Percentiles rank a stretch among this genome's conserved stretches.
phyloP scores from a whole-genome alignment of 2,329 filamentous ascomycete genomes.

The Monosporascus sp. region DNA sequence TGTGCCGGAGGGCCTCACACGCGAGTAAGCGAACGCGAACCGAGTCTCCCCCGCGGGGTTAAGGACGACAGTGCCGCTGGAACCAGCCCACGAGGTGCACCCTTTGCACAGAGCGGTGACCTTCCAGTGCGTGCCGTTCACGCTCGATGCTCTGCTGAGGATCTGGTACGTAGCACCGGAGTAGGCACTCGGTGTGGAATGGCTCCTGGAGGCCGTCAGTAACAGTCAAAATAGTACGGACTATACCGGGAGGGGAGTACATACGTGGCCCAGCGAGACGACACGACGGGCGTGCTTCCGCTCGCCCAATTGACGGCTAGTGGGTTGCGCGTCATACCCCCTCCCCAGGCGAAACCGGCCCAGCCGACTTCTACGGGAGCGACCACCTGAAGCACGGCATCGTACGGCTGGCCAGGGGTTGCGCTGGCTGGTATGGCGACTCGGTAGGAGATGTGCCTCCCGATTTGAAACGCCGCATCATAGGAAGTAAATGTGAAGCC shows the following conservation, averaged over 20 bases:
- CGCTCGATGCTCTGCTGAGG: constrained; percentile 30
- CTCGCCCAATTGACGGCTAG: constrained; percentile 40
- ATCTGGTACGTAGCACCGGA: constrained; percentile 25
- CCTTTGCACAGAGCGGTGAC: constrained; percentile 32
- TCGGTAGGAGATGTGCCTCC: constrained; percentile 23
- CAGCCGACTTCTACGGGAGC: constrained; percentile 39
- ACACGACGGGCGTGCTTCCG: constrained; percentile 33
- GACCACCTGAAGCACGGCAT: constrained; percentile 37
- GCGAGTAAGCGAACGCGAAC: constrained; percentile 45
- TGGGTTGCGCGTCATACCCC: constrained; percentile 42
- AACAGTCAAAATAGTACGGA: background rate
- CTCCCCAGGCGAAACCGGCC: constrained; percentile 45
- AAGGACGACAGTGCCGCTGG: constrained; percentile 37
- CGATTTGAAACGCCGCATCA: constrained; percentile 19
- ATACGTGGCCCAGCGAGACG: constrained; percentile 39
- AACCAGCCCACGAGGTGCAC: constrained; percentile 28
- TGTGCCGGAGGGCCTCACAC: constrained; percentile 17
- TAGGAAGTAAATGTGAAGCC: constrained; percentile 26
- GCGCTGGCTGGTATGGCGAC: constrained; percentile 30
- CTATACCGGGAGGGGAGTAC: constrained; percentile 12
- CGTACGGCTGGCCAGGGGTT: constrained; percentile 26
- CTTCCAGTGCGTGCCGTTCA: constrained; percentile 36
- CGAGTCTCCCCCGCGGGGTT: constrained; percentile 94
- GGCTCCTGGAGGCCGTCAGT: constrained; percentile 21
- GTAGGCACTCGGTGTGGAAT: constrained; percentile 28